These are phyloP conservation scores for Calamus simplicifolius DNA, from an alignment of 176 grass and related monocot genomes.

Conservation along the genomic window DNA sequence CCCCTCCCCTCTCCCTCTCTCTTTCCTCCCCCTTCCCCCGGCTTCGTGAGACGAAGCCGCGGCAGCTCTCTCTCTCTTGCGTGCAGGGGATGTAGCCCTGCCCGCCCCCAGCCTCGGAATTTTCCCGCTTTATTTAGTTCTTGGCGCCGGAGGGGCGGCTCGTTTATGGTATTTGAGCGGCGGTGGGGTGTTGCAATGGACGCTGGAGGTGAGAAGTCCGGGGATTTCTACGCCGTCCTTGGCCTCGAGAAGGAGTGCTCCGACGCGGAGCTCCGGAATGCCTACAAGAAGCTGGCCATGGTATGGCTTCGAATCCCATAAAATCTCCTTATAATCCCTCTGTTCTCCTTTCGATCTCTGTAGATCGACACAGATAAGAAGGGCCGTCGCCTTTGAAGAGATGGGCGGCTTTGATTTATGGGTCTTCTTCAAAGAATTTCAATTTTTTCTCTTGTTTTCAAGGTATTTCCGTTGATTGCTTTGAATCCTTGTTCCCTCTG, in stretches of 20 bases:
- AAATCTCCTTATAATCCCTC: neutral
- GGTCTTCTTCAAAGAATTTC: neutral
- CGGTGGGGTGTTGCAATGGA: conserved; percentile 34
- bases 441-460: neutral
- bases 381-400: neutral
- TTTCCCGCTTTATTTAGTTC: neutral
- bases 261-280: conserved; percentile 58
- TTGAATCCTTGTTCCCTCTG: no score
- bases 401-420: neutral
- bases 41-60: neutral
- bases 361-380: no score
- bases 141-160: neutral
- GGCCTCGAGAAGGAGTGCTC: conserved; percentile 86
- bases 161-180: conserved; percentile 1
- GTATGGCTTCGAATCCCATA: conserved; percentile 20
- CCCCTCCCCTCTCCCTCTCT: neutral
- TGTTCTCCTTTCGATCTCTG: no score
- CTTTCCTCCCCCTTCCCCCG: neutral
- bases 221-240: conserved; percentile 70
- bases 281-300: conserved; percentile 85
- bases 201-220: conserved; percentile 27
- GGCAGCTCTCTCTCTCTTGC: neutral
- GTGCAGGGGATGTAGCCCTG: conserved; percentile 2
- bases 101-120: no score
- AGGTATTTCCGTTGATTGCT: neutral